Base-by-base conservation (phyloP, 129 eudicot species). In the Deinandra increscens region DNA sequence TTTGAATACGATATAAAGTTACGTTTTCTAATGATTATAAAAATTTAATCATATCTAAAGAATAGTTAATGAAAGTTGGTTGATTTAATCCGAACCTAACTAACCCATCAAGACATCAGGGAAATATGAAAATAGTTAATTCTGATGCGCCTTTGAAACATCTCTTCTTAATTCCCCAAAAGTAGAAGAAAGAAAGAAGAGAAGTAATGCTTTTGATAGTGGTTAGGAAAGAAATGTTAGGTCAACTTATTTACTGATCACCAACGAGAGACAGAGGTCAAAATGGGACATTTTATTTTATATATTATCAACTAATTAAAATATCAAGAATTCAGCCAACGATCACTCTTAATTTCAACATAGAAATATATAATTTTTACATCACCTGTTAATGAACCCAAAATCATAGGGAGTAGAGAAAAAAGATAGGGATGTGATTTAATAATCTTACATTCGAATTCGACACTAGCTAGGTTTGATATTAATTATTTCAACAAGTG, bases 161-260 rank as follows among this genome's bases (percentile, higher is more conserved):
- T 46, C 1, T 26, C 31, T 26, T 26, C 31, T 46, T n/a, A n/a
- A n/a, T n/a, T 46, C 9, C 8, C 3, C 0, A 50, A 50, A 50
- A 18, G 18, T 22, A 54, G 29, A 64, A 33, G 53, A 50, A 39
- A 23, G n/a, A 14, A 19, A 18, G 12, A 51, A 20, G n/a, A n/a
- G n/a, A n/a, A 17, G 58, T 22, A 17, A 44, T 14, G 55, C 13
- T 65, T 20, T 75, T 14, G 14, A 67, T 75, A 66, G 74, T 56
- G 2, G 79, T 76, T 69, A 76, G 64, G 64, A 69, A 37, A 69
- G 76, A 69, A 61, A 49, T 50, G 76, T 69, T 77, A 77, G 81
- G 81, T 77, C 81, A 77, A 49, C 81, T 77, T 69, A 77, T 77
- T 77, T 19, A 77, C 65, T 41, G 66, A 63, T 68, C 69, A 66